Percentiles rank a stretch among this genome's conserved stretches.
phyloP scores from a whole-genome alignment of 1,284 basidiomycete species.

The Leccinum colubrinum region DNA sequence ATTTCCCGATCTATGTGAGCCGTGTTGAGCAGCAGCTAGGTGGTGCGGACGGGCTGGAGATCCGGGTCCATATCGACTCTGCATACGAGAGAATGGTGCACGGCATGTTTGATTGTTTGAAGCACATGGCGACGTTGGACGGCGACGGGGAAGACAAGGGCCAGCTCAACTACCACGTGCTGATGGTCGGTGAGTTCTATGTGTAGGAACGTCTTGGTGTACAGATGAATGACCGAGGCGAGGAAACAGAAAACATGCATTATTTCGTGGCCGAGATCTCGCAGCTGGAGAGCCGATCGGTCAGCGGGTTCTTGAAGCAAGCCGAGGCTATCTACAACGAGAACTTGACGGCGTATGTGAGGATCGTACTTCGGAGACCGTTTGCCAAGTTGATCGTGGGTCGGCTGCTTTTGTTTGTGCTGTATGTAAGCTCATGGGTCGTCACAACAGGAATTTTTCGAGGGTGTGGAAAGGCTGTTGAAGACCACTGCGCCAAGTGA shows the following conservation, averaged over 20 bases:
- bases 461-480: constrained; percentile 85
- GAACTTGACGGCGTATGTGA: constrained; percentile 84
- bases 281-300: constrained; percentile 65
- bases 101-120: constrained; percentile 88
- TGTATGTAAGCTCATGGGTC: constrained; percentile 8
- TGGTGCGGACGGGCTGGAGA: constrained; percentile 72
- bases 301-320: constrained; percentile 66
- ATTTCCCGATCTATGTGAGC: constrained; percentile 88
- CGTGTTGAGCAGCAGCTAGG: constrained; percentile 88
- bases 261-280: constrained; percentile 85
- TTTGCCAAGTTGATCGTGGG: constrained; percentile 87
- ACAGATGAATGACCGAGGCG: constrained; percentile 2
- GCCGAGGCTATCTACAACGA: constrained; percentile 88
- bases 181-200: constrained; percentile 80
- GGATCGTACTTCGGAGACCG: constrained; percentile 82
- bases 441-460: constrained; percentile 82
- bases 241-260: constrained; percentile 87
- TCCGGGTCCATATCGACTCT: constrained; percentile 76
- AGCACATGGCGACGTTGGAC: constrained; percentile 93
- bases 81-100: constrained; percentile 89
- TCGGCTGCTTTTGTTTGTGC: constrained; percentile 3
- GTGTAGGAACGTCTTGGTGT: neutral
- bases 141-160: constrained; percentile 94
- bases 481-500: constrained; percentile 82
- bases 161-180: constrained; percentile 94